Conservation (phyloP, 441 rosid genomes). For the Hura crepitans region DNA sequence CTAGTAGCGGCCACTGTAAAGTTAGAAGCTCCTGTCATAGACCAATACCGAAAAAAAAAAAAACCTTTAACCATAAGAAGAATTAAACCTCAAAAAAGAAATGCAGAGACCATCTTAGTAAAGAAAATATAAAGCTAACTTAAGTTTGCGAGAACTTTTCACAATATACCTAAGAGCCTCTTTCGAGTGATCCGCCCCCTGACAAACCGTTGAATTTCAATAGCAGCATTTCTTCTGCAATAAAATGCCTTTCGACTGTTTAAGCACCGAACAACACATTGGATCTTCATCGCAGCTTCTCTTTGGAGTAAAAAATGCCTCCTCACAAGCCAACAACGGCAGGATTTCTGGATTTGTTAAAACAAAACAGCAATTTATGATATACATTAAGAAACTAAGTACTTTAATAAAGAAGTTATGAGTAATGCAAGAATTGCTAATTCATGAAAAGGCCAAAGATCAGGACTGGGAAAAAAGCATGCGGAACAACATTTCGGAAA, state of each 20-base stretch:
- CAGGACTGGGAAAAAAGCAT: neutral
- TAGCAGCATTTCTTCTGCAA: constrained; percentile 48
- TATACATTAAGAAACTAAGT: neutral
- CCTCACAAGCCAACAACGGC: constrained; percentile 60
- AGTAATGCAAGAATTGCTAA: neutral
- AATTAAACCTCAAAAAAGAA: neutral
- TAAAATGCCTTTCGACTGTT: constrained; percentile 36
- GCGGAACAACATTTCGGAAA: neutral
- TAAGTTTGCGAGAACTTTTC: constrained; percentile 13
- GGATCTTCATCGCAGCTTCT: constrained; percentile 52
- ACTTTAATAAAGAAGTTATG: neutral
- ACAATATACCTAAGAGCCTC: constrained; percentile 54
- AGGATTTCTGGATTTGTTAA: constrained; percentile 41
- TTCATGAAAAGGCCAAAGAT: constrained; percentile 3
- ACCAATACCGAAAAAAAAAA: constrained; percentile 10
- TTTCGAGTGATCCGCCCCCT: constrained; percentile 47
- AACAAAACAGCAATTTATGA: neutral
- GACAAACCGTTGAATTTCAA: constrained; percentile 50
- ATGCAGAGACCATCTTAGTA: neutral
- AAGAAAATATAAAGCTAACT: neutral
- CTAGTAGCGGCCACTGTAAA: constrained; percentile 21
- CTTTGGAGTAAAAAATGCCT: constrained; percentile 38
- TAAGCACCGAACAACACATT: constrained; percentile 44
- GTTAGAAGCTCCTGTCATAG: constrained; percentile 45
- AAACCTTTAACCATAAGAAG: neutral